Evolutionary conservation across 768 basidiomycete genomes (phyloP).

Genomic region (Kwoniella sp.): DNA sequence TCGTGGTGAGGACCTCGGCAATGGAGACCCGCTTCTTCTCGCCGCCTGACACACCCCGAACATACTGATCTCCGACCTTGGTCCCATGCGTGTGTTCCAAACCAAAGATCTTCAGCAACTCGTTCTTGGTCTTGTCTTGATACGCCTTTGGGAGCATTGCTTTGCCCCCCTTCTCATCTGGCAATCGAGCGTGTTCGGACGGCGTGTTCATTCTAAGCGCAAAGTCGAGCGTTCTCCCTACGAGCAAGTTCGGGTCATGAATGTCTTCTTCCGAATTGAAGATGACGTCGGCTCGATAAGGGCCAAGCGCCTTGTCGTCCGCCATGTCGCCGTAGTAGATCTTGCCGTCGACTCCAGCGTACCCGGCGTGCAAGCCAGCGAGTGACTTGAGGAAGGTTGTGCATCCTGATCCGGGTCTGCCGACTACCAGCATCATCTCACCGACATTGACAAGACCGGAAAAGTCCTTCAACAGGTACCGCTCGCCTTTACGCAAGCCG

Average conservation of each 20-base stretch:
- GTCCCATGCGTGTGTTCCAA: slow-evolving; percentile 49
- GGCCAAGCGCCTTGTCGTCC: slow-evolving; percentile 27
- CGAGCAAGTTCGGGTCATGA: slow-evolving; percentile 46
- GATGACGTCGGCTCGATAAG: slow-evolving; percentile 39
- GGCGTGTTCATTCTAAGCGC: slow-evolving; percentile 48
- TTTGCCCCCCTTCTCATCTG: slow-evolving; percentile 27
- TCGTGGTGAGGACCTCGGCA: slow-evolving; percentile 47
- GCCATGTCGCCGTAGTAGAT: slow-evolving; percentile 65
- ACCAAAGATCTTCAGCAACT: slow-evolving; percentile 48
- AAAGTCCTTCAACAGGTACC: slow-evolving; percentile 60
- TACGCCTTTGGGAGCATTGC: slow-evolving; percentile 40
- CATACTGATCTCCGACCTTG: slow-evolving; percentile 56
- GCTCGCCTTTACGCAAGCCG: slow-evolving; percentile 36
- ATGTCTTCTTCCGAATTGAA: slow-evolving; percentile 47
- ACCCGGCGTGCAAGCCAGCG: slow-evolving; percentile 72
- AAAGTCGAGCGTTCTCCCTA: slow-evolving; percentile 50
- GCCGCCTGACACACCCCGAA: slow-evolving; percentile 57
- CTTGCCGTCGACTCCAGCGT: slow-evolving; percentile 67
- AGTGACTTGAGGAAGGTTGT: slow-evolving; percentile 77
- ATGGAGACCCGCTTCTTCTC: slow-evolving; percentile 54
- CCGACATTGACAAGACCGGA: slow-evolving; percentile 64
- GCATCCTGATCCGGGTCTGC: slow-evolving; percentile 81
- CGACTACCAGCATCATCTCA: slow-evolving; percentile 66
- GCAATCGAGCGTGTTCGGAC: slow-evolving; percentile 25
- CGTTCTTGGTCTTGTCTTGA: slow-evolving; percentile 56